These are phyloP conservation scores for Colletotrichum camelliae DNA, from an alignment of 2,329 filamentous ascomycete species.

Conservation along the genomic window DNA sequence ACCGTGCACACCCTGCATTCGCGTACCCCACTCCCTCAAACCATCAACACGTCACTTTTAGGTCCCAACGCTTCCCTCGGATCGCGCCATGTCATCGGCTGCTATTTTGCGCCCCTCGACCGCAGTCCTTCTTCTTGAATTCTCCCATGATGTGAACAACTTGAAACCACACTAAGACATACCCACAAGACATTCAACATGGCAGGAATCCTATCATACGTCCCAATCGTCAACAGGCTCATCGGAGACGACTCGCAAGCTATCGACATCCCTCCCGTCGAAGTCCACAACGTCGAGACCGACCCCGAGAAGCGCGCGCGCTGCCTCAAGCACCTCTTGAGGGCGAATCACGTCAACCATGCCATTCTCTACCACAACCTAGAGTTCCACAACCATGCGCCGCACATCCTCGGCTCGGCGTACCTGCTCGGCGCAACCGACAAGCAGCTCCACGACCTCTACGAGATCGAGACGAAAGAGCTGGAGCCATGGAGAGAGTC, in stretches of 20 bases:
- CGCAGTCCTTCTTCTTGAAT: neutral
- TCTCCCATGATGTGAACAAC: neutral
- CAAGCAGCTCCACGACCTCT: conserved; percentile 78
- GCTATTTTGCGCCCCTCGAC: neutral
- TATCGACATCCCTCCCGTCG: conserved; percentile 69
- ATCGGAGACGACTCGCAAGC: conserved; percentile 35
- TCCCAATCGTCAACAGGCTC: conserved; percentile 44
- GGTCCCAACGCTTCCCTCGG: conserved; percentile 14
- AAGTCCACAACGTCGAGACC: conserved; percentile 81
- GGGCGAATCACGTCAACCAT: conserved; percentile 90
- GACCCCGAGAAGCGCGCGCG: conserved; percentile 78
- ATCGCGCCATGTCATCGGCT: conserved; percentile 11
- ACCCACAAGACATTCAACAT: neutral
- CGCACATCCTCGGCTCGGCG: conserved; percentile 82
- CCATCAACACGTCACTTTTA: conserved; percentile 11
- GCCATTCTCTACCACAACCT: conserved; percentile 80
- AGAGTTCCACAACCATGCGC: conserved; percentile 81
- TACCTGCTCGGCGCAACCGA: conserved; percentile 82
- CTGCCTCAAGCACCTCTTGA: conserved; percentile 87
- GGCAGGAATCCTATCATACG: conserved; percentile 46
- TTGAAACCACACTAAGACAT: neutral
- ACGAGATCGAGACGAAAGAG: conserved; percentile 74
- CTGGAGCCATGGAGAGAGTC: conserved; percentile 85
- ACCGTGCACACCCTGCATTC: conserved; percentile 1
- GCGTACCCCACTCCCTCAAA: conserved; percentile 12